Percentiles rank a stretch among this genome's conserved stretches.
phyloP scores from a whole-genome alignment of 1,139 yeast species.

The Geotrichum siamense region DNA sequence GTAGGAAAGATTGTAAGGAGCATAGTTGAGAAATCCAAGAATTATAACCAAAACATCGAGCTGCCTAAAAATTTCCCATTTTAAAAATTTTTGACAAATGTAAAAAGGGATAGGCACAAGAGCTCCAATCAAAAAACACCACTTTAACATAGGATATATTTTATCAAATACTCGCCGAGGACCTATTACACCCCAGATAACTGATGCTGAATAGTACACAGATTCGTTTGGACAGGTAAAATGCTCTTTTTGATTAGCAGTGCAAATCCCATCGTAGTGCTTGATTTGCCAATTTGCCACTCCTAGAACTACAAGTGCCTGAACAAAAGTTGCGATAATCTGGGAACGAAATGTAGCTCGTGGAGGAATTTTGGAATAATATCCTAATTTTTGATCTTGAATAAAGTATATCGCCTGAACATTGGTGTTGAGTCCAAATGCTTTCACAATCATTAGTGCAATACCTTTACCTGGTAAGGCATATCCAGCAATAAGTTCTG shows the following conservation, averaged over 20 bases:
- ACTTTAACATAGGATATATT: constrained; percentile 43
- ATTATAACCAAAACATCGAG: constrained; percentile 48
- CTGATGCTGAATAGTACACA: constrained; percentile 48
- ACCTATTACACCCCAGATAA: constrained; percentile 61
- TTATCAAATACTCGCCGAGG: constrained; percentile 50
- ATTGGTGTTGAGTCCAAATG: constrained; percentile 52
- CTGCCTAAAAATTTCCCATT: constrained; percentile 41
- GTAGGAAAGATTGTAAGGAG: constrained; percentile 45
- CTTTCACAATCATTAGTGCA: constrained; percentile 53
- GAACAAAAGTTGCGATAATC: constrained; percentile 37
- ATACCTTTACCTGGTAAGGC: constrained; percentile 58
- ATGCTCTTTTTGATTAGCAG: constrained; percentile 23
- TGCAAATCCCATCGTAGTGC: constrained; percentile 31
- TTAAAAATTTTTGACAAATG: constrained; percentile 39
- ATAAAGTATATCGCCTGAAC: constrained; percentile 53
- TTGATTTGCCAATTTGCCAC: constrained; percentile 46
- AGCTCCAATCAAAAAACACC: constrained; percentile 48
- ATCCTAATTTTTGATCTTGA: constrained; percentile 51
- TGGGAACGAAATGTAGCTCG: constrained; percentile 53
- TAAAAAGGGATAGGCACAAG: constrained; percentile 41
- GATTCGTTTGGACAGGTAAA: constrained; percentile 38
- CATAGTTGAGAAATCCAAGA: constrained; percentile 36
- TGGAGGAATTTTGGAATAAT: constrained; percentile 53
- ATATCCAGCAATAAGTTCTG: constrained; percentile 55
- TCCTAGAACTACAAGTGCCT: constrained; percentile 42